Percentiles rank a stretch among this genome's conserved stretches.
Evolutionary conservation across 192 early-diverging fungal genomes (phyloP).

Genomic region (Mortierella claussenii): DNA sequence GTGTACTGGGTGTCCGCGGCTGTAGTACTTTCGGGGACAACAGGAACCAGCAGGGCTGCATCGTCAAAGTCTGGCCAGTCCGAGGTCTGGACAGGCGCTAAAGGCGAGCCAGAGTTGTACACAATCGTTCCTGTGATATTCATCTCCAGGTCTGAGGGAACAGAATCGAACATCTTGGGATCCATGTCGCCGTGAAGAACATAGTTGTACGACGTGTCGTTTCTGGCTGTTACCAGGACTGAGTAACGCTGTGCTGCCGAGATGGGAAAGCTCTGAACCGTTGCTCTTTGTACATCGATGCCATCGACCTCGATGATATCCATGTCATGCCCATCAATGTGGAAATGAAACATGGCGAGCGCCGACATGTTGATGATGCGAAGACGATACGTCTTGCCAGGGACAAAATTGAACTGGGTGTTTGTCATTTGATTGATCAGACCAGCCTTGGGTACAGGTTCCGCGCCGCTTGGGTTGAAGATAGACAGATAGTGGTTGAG

Average conservation of each 20-base stretch:
- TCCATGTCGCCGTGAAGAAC: constrained; percentile 80
- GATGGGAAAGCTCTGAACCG: constrained; percentile 38
- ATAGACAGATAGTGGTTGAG: constrained; percentile 68
- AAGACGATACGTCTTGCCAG: constrained; percentile 38
- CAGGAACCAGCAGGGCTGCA: constrained; percentile 57
- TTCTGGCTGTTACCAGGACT: constrained; percentile 52
- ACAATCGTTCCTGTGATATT: constrained; percentile 69
- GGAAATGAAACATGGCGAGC: constrained; percentile 44
- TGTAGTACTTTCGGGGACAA: constrained; percentile 48
- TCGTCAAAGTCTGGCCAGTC: constrained; percentile 66
- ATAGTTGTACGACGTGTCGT: constrained; percentile 46
- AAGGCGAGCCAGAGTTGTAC: constrained; percentile 54
- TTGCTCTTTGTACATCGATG: constrained; percentile 27
- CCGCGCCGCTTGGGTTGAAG: constrained; percentile 62
- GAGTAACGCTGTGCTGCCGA: constrained; percentile 58
- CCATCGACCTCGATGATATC: constrained; percentile 56
- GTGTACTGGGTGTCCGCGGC: constrained; percentile 57
- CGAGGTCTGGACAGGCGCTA: constrained; percentile 22
- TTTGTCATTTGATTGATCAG: constrained; percentile 22
- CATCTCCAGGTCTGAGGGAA: constrained; percentile 63
- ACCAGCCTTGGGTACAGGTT: constrained; percentile 39
- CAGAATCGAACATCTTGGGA: constrained; percentile 76
- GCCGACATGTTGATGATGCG: constrained; percentile 49
- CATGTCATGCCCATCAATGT: constrained; percentile 54
- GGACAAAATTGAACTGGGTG: constrained; percentile 23